Conservation (phyloP, 192 early-diverging fungal species). For the Entophlyctis luteolus region DNA sequence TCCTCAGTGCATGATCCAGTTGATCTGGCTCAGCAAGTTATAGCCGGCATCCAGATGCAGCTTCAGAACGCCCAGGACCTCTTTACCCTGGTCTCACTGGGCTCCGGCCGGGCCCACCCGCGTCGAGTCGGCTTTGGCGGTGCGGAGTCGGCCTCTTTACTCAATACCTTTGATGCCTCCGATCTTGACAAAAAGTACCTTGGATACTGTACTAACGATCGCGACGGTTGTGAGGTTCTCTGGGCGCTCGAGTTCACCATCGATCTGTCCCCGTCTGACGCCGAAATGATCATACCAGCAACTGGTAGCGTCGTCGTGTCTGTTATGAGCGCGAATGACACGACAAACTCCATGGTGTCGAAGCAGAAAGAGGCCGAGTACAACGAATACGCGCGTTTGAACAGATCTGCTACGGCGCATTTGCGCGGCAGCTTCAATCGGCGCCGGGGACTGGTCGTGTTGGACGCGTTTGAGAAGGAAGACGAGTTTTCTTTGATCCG, state of each 20-base stretch:
- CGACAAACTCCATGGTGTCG: not conserved
- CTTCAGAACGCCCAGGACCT: conserved; percentile 26
- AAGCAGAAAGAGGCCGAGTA: not conserved
- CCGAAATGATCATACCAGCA: not conserved
- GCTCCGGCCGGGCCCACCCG: no score
- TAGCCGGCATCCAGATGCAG: conserved; percentile 20
- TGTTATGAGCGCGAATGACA: not conserved
- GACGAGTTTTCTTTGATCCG: not conserved
- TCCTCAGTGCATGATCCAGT: not conserved
- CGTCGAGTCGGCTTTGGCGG: not conserved
- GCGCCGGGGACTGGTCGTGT: conserved; percentile 1
- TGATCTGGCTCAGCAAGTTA: conserved; percentile 20
- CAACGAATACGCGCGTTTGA: not conserved
- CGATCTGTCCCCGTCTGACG: not conserved
- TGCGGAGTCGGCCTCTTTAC: not conserved
- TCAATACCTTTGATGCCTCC: not conserved
- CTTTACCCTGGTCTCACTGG: conserved; percentile 22
- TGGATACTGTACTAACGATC: conserved; percentile 12
- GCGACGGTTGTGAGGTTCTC: conserved; percentile 19
- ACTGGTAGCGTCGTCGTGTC: not conserved
- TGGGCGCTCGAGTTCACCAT: conserved; percentile 23
- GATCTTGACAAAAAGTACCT: conserved; percentile 1
- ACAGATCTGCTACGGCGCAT: conserved; percentile 1
- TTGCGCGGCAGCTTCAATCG: conserved; percentile 12
- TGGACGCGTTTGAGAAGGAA: conserved; percentile 20